Evolutionary conservation across 768 basidiomycete genomes (phyloP).

Genomic region (Auriscalpium orientale): DNA sequence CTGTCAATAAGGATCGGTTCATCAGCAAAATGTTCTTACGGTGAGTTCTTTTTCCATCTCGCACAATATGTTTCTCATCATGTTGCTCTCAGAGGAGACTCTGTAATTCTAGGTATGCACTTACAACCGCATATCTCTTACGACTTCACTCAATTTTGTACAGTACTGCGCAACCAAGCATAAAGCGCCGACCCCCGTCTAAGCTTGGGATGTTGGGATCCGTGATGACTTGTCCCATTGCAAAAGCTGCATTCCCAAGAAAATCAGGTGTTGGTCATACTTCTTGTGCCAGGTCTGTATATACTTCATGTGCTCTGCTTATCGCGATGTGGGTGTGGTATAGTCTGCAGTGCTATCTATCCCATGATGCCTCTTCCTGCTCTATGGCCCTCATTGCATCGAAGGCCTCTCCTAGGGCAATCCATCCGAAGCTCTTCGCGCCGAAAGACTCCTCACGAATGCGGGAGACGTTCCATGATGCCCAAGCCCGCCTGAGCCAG

Average conservation of each 20-base stretch:
- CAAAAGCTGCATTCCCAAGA: too few species aligned
- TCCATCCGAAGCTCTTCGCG: conserved; percentile 54
- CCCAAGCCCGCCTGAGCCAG: conserved; percentile 43
- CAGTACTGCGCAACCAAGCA: conserved; percentile 73
- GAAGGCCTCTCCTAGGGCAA: conserved; percentile 51
- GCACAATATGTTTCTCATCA: conserved; percentile 3
- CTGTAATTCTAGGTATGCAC: conserved; percentile 86
- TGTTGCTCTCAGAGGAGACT: conserved; percentile 67
- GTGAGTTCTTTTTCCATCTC: conserved; percentile 31
- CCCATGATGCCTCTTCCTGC: neutral
- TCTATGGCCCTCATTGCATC: conserved; percentile 31
- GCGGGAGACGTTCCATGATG: conserved; percentile 43
- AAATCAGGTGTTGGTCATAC: too few species aligned
- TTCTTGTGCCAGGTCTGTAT: too few species aligned
- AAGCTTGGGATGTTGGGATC: too few species aligned
- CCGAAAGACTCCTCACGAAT: conserved; percentile 38
- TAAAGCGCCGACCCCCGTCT: conserved; percentile 4
- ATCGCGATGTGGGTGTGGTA: too few species aligned
- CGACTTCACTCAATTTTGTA: conserved; percentile 23
- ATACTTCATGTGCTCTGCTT: too few species aligned
- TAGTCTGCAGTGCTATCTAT: neutral
- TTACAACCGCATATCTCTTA: conserved; percentile 19
- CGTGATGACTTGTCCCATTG: too few species aligned
- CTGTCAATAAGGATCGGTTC: conserved; percentile 98
- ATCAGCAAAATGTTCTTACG: conserved; percentile 99